A percentile compares a stretch with the other conserved stretches of the same genome.
Evolutionary conservation across 2,329 filamentous ascomycete species (phyloP).

Genomic region (Proliferodiscus dingleyae): DNA sequence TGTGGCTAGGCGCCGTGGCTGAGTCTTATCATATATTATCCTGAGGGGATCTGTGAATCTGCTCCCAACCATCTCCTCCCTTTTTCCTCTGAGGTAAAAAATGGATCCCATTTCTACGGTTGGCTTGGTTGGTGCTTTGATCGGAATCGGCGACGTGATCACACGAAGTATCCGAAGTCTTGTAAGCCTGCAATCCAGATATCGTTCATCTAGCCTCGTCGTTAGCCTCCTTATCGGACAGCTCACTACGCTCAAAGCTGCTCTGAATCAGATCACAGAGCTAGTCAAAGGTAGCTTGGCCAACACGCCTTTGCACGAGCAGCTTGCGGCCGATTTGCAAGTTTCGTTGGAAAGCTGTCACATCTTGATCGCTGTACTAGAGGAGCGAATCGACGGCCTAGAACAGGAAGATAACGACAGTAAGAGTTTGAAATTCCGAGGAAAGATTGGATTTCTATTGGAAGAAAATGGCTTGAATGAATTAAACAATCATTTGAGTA

Average conservation of each 20-base stretch:
- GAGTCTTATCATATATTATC: neutral
- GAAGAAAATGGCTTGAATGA: conserved; percentile 3
- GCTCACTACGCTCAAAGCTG: conserved; percentile 7
- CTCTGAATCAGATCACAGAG: conserved; percentile 3
- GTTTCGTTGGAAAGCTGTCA: conserved; percentile 4
- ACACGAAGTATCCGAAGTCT: neutral
- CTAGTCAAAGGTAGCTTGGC: neutral
- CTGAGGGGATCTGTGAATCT: neutral
- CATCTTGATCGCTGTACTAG: conserved; percentile 3
- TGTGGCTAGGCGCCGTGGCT: neutral
- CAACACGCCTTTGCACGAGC: conserved; percentile 1
- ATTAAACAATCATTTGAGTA: conserved; percentile 5
- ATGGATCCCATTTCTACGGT: conserved; percentile 7
- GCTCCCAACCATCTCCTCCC: neutral
- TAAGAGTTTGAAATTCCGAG: neutral
- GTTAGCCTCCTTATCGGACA: conserved; percentile 7
- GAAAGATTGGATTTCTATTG: conserved; percentile 6
- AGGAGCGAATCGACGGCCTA: conserved; percentile 3
- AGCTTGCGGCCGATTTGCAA: conserved; percentile 3
- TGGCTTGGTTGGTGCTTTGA: conserved; percentile 1
- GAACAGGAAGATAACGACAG: neutral
- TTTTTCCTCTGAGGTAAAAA: neutral
- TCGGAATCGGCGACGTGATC: conserved; percentile 6
- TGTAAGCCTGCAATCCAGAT: conserved; percentile 5
- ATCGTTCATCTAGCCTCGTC: conserved; percentile 3